A percentile compares a stretch with the other conserved stretches of the same genome.
phyloP scores from a whole-genome alignment of 2,329 filamentous ascomycete genomes.

The Geosmithia flava region DNA sequence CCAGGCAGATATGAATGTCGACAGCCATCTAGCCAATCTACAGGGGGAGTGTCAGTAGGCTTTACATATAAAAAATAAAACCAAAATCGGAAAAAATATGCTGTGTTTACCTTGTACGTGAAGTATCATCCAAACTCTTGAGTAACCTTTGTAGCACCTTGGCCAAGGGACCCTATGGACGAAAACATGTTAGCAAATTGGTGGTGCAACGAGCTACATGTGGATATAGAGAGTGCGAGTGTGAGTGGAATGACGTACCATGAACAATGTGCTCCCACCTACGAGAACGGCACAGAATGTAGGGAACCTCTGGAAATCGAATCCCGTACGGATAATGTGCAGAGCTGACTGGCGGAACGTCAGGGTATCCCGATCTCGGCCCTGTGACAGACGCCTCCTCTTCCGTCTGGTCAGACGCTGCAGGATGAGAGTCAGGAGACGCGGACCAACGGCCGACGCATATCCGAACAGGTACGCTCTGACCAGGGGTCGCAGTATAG shows the following conservation, averaged over 20 bases:
- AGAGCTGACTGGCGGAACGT: constrained; percentile 18
- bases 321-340: constrained; percentile 34
- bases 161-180: neutral
- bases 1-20: constrained; percentile 46
- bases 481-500: constrained; percentile 39
- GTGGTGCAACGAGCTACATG: neutral
- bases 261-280: constrained; percentile 48
- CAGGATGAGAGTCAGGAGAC: constrained; percentile 40
- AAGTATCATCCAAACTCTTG: neutral
- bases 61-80: too few relatives aligned
- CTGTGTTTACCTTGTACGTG: neutral
- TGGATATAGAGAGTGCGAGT: neutral
- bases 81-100: too few relatives aligned
- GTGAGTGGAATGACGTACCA: constrained; percentile 23
- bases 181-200: neutral
- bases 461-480: constrained; percentile 51
- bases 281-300: constrained; percentile 49
- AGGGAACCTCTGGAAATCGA: constrained; percentile 45
- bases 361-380: constrained; percentile 14
- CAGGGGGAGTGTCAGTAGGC: constrained; percentile 5
- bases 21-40: constrained; percentile 45
- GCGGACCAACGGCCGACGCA: constrained; percentile 43
- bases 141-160: neutral
- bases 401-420: constrained; percentile 30
- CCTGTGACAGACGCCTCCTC: constrained; percentile 5